phyloP scores from a whole-genome alignment of 2,329 filamentous ascomycete genomes.

The Periconia digitata region DNA sequence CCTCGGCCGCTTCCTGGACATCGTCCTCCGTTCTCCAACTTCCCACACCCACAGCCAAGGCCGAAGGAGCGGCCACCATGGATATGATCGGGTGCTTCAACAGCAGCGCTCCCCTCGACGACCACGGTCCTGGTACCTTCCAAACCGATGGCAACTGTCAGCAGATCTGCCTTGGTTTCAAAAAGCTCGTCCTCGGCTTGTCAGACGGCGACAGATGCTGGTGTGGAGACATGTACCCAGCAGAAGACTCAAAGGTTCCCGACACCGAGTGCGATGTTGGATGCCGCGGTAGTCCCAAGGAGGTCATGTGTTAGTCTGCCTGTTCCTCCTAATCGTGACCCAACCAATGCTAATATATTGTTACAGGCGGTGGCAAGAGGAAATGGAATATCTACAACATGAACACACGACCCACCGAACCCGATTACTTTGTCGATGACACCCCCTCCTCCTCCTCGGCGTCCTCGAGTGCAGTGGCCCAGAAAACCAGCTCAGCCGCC shows the following conservation, averaged over 20 bases:
- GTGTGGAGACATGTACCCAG: slow-evolving; percentile 72
- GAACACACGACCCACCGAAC: slow-evolving; percentile 46
- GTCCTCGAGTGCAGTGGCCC: slow-evolving; percentile 13
- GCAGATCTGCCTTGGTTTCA: slow-evolving; percentile 49
- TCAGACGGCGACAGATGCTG: slow-evolving; percentile 66
- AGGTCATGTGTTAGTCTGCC: slow-evolving; percentile 65
- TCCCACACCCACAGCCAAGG: slow-evolving; percentile 33
- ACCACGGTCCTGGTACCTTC: slow-evolving; percentile 53
- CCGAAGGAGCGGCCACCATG: slow-evolving; percentile 28
- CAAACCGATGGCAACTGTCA: slow-evolving; percentile 61
- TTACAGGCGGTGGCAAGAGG: slow-evolving; percentile 60
- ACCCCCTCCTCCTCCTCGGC: slow-evolving; percentile 24
- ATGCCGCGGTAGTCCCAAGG: slow-evolving; percentile 64
- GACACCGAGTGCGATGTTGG: slow-evolving; percentile 63
- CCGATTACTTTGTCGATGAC: slow-evolving; percentile 35
- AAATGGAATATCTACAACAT: slow-evolving; percentile 57
- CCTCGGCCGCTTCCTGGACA: slow-evolving; percentile 21
- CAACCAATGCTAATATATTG: slow-evolving; percentile 18
- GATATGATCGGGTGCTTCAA: slow-evolving; percentile 55
- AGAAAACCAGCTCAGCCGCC: slow-evolving; percentile 8
- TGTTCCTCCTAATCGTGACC: not conserved
- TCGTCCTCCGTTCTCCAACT: slow-evolving; percentile 23
- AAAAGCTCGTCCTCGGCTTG: slow-evolving; percentile 63
- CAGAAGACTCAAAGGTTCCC: slow-evolving; percentile 54
- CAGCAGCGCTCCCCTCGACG: slow-evolving; percentile 46